These are phyloP conservation scores for Aphanomyces stellatus DNA, from an alignment of 352 stramenopile genomes.

Conservation along the genomic window DNA sequence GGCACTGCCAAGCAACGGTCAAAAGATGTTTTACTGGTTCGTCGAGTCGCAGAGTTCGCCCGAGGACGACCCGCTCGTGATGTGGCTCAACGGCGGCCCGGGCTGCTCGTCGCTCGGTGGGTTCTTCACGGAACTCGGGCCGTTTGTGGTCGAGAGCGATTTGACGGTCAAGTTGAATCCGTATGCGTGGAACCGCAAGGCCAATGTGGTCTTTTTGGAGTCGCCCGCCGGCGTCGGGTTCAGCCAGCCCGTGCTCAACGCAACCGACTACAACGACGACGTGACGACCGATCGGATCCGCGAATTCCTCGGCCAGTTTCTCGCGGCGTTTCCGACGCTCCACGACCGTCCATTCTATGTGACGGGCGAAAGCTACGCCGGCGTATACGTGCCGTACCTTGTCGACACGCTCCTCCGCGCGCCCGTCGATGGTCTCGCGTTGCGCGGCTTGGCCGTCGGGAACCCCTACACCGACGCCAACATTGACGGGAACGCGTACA, in stretches of 20 bases:
- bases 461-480: conserved; percentile 59
- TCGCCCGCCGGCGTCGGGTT: conserved; percentile 82
- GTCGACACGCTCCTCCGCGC: conserved; percentile 61
- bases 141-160: conserved; percentile 47
- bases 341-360: conserved; percentile 67
- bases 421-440: too few species aligned
- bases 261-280: conserved; percentile 49
- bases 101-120: conserved; percentile 75
- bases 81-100: conserved; percentile 90
- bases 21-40: conserved; percentile 64
- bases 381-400: conserved; percentile 80
- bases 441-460: conserved; percentile 53
- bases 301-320: conserved; percentile 63
- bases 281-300: conserved; percentile 40
- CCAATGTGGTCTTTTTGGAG: conserved; percentile 86
- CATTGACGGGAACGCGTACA: conserved; percentile 26
- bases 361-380: conserved; percentile 81
- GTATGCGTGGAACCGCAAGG: conserved; percentile 81
- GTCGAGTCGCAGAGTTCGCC: conserved; percentile 37
- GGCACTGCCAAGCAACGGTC: conserved; percentile 35
- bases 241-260: conserved; percentile 37
- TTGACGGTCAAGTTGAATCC: conserved; percentile 50
- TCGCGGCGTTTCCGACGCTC: conserved; percentile 57
- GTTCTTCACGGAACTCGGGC: conserved; percentile 75
- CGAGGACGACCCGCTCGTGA: conserved; percentile 64